These are phyloP conservation scores for Claviceps sp. DNA, from an alignment of 2,329 filamentous ascomycete species.

Conservation along the genomic window DNA sequence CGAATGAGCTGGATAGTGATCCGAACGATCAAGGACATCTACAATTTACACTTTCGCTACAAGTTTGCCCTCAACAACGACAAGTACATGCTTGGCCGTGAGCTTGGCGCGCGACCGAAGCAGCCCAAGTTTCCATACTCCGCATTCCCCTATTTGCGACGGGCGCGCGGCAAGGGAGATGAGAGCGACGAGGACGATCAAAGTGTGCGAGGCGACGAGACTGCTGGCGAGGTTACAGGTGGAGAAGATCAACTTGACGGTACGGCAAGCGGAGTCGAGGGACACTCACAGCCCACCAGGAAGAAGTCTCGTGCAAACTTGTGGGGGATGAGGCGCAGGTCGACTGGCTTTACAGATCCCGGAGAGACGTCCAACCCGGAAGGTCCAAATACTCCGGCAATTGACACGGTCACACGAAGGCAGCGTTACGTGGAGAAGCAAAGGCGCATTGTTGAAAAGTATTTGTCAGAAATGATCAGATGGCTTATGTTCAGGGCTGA, in stretches of 20 bases:
- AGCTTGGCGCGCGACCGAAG: conserved; percentile 55
- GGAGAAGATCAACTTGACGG: conserved; percentile 48
- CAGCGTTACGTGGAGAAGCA: conserved; percentile 67
- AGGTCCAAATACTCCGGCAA: conserved; percentile 25
- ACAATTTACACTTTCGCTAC: conserved; percentile 87
- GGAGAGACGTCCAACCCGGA: conserved; percentile 30
- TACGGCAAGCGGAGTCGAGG: conserved; percentile 22
- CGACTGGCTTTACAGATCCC: conserved; percentile 34
- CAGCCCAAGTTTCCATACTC: conserved; percentile 83
- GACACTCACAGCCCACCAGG: conserved; percentile 19
- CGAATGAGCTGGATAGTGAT: conserved; percentile 95
- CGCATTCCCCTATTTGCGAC: conserved; percentile 79
- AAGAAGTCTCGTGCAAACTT: conserved; percentile 40
- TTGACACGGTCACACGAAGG: conserved; percentile 29
- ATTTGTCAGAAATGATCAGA: conserved; percentile 84
- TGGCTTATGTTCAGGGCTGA: conserved; percentile 96
- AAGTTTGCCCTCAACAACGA: conserved; percentile 76
- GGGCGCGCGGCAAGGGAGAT: conserved; percentile 66
- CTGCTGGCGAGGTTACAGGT: conserved; percentile 37
- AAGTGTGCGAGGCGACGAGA: conserved; percentile 26
- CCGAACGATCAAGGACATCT: conserved; percentile 76
- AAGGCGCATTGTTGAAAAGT: conserved; percentile 73
- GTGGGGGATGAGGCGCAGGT: conserved; percentile 40
- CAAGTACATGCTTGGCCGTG: conserved; percentile 60
- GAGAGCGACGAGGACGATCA: conserved; percentile 62